phyloP scores from a whole-genome alignment of 768 basidiomycete species.

The Scleroderma citrinum region DNA sequence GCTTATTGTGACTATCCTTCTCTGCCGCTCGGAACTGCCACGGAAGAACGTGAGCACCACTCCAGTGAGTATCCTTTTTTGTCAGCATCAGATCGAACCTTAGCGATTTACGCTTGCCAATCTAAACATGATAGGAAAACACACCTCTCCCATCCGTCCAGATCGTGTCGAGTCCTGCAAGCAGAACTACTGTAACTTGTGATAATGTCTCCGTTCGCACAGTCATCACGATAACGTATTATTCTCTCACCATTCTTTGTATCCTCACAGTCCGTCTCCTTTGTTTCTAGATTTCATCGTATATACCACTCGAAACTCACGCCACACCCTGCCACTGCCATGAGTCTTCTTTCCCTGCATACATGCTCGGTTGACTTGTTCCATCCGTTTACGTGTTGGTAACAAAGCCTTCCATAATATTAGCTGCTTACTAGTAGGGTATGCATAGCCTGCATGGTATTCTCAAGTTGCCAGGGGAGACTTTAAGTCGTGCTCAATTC shows the following conservation, averaged over 20 bases:
- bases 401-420: too few species aligned
- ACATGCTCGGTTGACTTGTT: too few species aligned
- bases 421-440: too few species aligned
- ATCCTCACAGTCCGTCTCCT: conserved; percentile 13
- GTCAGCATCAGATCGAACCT: background rate
- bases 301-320: too few species aligned
- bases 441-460: background rate
- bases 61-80: background rate
- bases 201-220: conserved; percentile 4
- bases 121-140: background rate
- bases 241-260: conserved; percentile 11
- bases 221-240: conserved; percentile 8
- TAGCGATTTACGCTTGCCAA: background rate
- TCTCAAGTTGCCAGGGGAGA: too few species aligned
- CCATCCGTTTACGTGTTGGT: too few species aligned
- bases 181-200: background rate
- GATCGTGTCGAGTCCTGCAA: background rate
- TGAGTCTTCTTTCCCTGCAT: too few species aligned
- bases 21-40: background rate
- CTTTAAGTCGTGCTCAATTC: too few species aligned
- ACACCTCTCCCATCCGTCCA: background rate
- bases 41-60: background rate
- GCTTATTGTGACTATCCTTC: background rate
- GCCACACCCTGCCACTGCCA: too few species aligned
- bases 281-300: conserved; percentile 6